Percentiles rank a stretch among this genome's conserved stretches.
phyloP scores from a whole-genome alignment of 306 rosid genomes.

The Medicago arabica region DNA sequence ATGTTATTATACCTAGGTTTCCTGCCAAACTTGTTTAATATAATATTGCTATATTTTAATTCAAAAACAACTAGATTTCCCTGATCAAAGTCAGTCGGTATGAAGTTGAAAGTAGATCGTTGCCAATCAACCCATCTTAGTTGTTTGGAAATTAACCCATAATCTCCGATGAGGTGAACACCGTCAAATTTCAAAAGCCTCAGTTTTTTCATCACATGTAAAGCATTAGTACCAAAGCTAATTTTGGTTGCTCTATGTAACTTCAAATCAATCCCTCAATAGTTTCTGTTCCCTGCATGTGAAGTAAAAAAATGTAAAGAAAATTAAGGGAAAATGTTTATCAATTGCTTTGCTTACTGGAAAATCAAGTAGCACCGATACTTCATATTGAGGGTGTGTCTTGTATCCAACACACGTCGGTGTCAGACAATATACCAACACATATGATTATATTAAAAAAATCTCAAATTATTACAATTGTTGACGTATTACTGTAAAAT shows the following conservation, averaged over 20 bases:
- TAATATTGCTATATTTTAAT: slow-evolving; percentile 35
- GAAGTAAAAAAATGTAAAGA: not conserved
- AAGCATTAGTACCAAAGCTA: slow-evolving; percentile 36
- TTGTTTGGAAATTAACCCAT: slow-evolving; percentile 13
- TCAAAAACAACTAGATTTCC: not conserved
- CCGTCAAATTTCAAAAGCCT: slow-evolving; percentile 48
- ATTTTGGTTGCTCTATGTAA: not conserved
- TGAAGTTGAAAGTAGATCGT: slow-evolving; percentile 37
- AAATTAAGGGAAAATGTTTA: not conserved
- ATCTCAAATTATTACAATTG: not conserved
- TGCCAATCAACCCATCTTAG: slow-evolving; percentile 52
- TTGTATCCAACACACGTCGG: not conserved
- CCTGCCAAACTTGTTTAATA: slow-evolving; percentile 45
- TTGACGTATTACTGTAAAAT: not conserved
- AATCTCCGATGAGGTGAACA: slow-evolving; percentile 38
- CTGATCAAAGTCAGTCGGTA: slow-evolving; percentile 37
- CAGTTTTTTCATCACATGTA: slow-evolving; percentile 43
- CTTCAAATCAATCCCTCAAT: slow-evolving; percentile 30
- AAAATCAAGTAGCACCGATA: no score
- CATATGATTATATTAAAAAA: not conserved
- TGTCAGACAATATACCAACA: no score
- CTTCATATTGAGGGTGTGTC: not conserved
- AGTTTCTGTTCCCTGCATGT: slow-evolving; percentile 21
- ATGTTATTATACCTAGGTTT: slow-evolving; percentile 34
- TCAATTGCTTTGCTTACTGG: not conserved